phyloP scores from a whole-genome alignment of 1,284 basidiomycete genomes.

The Naganishia sp. region DNA sequence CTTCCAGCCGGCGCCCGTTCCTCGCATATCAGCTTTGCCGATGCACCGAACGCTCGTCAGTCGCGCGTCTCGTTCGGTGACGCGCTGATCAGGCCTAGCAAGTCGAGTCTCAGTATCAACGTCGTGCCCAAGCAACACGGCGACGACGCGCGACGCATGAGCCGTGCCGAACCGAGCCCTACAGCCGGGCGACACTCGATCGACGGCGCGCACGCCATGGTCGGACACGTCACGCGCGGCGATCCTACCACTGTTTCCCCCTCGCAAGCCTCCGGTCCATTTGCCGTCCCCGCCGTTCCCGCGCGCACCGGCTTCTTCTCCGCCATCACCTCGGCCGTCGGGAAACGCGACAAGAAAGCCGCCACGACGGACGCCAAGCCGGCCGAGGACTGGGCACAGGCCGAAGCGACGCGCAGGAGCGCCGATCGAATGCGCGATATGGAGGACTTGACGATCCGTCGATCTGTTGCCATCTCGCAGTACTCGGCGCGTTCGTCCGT shows the following conservation, averaged over 20 bases:
- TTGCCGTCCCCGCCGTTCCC: conserved; percentile 60
- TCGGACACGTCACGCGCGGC: conserved; percentile 60
- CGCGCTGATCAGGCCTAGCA: conserved; percentile 53
- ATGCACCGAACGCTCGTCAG: conserved; percentile 52
- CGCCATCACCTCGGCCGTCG: conserved; percentile 40
- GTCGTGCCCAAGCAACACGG: conserved; percentile 1
- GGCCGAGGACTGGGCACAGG: conserved; percentile 42
- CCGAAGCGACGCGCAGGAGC: conserved; percentile 43
- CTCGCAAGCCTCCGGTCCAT: conserved; percentile 67
- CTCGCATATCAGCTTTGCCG: conserved; percentile 52
- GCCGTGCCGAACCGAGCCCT: conserved; percentile 13
- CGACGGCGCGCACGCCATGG: conserved; percentile 51
- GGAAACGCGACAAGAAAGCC: conserved; percentile 41
- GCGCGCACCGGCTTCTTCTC: conserved; percentile 33
- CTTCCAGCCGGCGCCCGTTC: conserved; percentile 53
- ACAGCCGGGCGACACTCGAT: conserved; percentile 55
- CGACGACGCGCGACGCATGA: conserved; percentile 3
- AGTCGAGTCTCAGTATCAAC: conserved; percentile 33
- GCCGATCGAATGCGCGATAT: conserved; percentile 50
- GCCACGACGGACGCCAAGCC: neutral
- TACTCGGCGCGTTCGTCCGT: conserved; percentile 26
- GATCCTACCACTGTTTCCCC: conserved; percentile 61
- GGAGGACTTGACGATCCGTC: conserved; percentile 43
- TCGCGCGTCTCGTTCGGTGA: conserved; percentile 73
- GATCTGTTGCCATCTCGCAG: conserved; percentile 31